Conservation (phyloP, 805 yeast genomes). For the Kodamaea kakaduensis region DNA sequence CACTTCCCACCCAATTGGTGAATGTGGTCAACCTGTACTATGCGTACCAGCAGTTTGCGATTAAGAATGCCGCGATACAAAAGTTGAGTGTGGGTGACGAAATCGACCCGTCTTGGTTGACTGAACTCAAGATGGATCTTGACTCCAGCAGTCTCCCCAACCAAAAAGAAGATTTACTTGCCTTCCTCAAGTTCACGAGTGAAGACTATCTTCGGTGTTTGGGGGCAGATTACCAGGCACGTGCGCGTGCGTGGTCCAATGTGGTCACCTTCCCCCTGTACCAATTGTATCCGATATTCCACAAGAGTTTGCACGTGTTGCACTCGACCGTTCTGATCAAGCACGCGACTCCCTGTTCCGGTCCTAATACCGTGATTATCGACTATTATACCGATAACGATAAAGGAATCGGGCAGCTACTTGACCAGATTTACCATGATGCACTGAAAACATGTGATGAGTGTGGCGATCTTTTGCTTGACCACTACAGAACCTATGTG, state of each 20-base stretch:
- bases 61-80: conserved; percentile 21
- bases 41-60: conserved; percentile 21
- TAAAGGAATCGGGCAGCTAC: conserved; percentile 81
- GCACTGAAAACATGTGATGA: conserved; percentile 68
- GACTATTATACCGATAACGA: conserved; percentile 92
- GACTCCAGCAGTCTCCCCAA: conserved; percentile 35
- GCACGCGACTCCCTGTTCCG: conserved; percentile 87
- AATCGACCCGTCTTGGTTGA: conserved; percentile 23
- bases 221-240: conserved; percentile 43
- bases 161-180: conserved; percentile 28
- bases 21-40: conserved; percentile 53
- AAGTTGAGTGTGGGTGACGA: conserved; percentile 21
- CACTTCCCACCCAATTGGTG: conserved; percentile 59
- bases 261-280: conserved; percentile 34
- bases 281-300: conserved; percentile 46
- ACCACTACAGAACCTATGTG: conserved; percentile 83
- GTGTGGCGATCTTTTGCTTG: conserved; percentile 65
- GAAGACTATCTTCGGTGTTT: conserved; percentile 40
- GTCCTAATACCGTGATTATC: conserved; percentile 79
- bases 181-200: conserved; percentile 34
- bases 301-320: conserved; percentile 73
- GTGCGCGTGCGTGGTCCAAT: conserved; percentile 48
- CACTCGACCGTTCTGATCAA: conserved; percentile 80
- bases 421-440: conserved; percentile 74
- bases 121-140: conserved; percentile 24